Evolutionary conservation across 495 filamentous ascomycete species (phyloP).

Genomic region (Lophiotrema nucula): DNA sequence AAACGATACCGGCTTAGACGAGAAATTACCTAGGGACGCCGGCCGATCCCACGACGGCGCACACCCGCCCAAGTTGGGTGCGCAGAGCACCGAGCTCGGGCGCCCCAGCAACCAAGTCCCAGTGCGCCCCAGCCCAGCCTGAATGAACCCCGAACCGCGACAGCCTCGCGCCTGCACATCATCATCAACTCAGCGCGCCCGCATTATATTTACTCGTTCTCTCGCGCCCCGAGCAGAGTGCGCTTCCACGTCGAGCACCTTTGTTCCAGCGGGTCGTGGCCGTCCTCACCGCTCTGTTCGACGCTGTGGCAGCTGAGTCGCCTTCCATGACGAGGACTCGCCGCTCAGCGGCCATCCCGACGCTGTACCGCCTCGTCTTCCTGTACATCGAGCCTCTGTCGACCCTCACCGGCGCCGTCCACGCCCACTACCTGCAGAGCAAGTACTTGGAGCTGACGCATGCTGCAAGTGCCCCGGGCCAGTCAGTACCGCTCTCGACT

Average conservation of each 20-base stretch:
- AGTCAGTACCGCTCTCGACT: constrained; percentile 42
- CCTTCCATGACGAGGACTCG: neutral
- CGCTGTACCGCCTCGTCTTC: constrained; percentile 60
- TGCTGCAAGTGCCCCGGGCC: constrained; percentile 41
- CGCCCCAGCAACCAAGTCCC: no score
- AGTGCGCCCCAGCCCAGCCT: no score
- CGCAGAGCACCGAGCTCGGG: no score
- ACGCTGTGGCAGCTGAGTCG: no score
- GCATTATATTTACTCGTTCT: neutral
- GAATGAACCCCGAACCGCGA: no score
- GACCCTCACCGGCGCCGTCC: constrained; percentile 65
- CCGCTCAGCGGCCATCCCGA: constrained; percentile 24
- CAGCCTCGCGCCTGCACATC: no score
- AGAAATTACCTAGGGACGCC: no score
- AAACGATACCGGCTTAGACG: no score
- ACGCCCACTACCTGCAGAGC: constrained; percentile 55
- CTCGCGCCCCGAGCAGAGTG: neutral
- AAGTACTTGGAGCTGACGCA: constrained; percentile 61
- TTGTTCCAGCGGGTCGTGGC: neutral
- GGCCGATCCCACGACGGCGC: no score
- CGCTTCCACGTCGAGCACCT: neutral
- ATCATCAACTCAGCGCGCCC: neutral
- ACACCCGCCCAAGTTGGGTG: no score
- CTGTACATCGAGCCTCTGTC: constrained; percentile 64
- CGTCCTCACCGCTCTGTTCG: neutral